A percentile compares a stretch with the other conserved stretches of the same genome.
phyloP scores from a whole-genome alignment of 371 early-diverging fungal genomes.

The Chytridiales sp. region DNA sequence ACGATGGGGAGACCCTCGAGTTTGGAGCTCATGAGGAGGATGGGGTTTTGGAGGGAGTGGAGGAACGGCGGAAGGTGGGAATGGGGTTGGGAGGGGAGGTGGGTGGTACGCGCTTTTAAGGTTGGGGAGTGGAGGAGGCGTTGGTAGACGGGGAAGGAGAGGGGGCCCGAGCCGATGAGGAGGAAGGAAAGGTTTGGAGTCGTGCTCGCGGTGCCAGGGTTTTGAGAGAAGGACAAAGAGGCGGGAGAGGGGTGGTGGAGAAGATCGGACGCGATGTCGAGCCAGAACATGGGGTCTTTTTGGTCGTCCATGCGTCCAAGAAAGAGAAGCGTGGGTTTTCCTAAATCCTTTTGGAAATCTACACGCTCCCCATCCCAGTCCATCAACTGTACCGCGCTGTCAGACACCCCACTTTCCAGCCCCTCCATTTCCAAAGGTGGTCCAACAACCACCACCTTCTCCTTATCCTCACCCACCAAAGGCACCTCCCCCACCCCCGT shows the following conservation, averaged over 20 bases:
- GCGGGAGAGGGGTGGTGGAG: no score
- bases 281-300: constrained; percentile 33
- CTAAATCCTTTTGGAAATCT: background rate
- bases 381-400: background rate
- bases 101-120: no score
- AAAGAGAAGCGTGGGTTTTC: constrained; percentile 23
- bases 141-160: background rate
- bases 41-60: background rate
- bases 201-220: background rate
- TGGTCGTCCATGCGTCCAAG: constrained; percentile 30
- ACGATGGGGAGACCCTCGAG: constrained; percentile 29
- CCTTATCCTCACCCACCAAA: background rate
- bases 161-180: constrained; percentile 5
- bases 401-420: background rate
- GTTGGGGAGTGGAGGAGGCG: background rate
- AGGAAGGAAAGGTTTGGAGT: background rate
- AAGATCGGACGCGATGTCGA: constrained; percentile 20
- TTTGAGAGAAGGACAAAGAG: no score
- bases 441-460: constrained; percentile 16
- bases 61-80: background rate
- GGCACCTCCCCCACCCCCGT: constrained; percentile 17
- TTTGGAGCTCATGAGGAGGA: constrained; percentile 18
- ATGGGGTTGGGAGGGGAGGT: constrained; percentile 7
- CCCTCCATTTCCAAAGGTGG: constrained; percentile 23
- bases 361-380: background rate